Evolutionary conservation across 371 early-diverging fungal genomes (phyloP).

Genomic region (Mucor racemosus): DNA sequence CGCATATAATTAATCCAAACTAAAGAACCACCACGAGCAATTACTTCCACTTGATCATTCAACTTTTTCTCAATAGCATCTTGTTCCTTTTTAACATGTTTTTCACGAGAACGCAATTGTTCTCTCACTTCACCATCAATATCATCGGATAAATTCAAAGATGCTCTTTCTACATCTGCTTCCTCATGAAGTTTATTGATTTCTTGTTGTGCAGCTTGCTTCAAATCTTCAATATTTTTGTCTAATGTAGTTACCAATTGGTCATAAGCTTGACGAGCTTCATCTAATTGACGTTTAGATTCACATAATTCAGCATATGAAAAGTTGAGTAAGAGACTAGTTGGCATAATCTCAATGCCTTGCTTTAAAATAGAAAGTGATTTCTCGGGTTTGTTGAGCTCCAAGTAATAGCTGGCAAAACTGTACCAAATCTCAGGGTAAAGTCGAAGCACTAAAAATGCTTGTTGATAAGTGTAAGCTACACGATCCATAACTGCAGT

Average conservation of each 20-base stretch:
- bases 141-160: constrained; percentile 63
- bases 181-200: constrained; percentile 54
- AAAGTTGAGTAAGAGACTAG: constrained; percentile 81
- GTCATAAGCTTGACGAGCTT: constrained; percentile 78
- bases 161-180: constrained; percentile 44
- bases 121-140: constrained; percentile 86
- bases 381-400: constrained; percentile 73
- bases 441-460: constrained; percentile 78
- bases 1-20: constrained; percentile 92
- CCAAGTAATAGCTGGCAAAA: constrained; percentile 71
- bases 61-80: constrained; percentile 64
- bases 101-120: constrained; percentile 66
- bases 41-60: constrained; percentile 64
- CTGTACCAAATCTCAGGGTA: constrained; percentile 90
- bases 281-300: constrained; percentile 66
- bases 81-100: constrained; percentile 70
- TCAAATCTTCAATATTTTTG: constrained; percentile 55
- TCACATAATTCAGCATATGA: constrained; percentile 89
- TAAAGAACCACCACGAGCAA: constrained; percentile 67
- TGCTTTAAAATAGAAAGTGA: constrained; percentile 74
- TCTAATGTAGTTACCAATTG: constrained; percentile 63
- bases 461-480: constrained; percentile 85
- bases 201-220: constrained; percentile 52
- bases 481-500: constrained; percentile 71
- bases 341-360: constrained; percentile 77